Evolutionary conservation across 805 yeast species (phyloP).

Genomic region (Schizosaccharomyces japonicus): DNA sequence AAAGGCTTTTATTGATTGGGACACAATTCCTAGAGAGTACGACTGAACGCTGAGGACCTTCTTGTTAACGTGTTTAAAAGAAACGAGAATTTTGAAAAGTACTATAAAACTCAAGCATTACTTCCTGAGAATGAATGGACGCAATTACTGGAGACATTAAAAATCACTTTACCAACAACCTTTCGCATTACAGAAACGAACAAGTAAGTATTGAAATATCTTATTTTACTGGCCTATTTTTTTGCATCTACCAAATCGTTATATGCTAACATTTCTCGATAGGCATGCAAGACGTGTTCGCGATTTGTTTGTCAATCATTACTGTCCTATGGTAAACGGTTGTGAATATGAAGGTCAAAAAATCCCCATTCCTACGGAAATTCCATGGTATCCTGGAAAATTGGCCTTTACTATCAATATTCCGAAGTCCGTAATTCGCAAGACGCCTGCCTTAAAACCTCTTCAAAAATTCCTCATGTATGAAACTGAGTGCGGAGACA

Average conservation of each 20-base stretch:
- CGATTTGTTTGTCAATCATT: conserved; percentile 44
- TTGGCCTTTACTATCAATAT: conserved; percentile 87
- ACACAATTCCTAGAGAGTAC: no score
- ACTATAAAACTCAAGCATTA: neutral
- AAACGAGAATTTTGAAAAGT: conserved; percentile 1
- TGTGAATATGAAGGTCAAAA: conserved; percentile 47
- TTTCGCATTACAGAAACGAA: conserved; percentile 86
- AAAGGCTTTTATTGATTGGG: no score
- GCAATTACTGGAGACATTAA: conserved; percentile 50
- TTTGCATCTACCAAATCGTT: neutral
- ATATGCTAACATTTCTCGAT: no score
- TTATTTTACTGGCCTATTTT: neutral
- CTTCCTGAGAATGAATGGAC: conserved; percentile 41
- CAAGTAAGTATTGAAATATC: conserved; percentile 13
- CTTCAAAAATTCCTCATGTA: conserved; percentile 78
- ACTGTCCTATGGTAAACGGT: conserved; percentile 43
- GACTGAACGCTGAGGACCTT: no score
- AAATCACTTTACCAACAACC: conserved; percentile 65
- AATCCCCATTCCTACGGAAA: conserved; percentile 46
- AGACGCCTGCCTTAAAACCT: conserved; percentile 58
- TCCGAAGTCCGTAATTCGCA: conserved; percentile 73
- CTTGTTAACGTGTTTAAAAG: no score
- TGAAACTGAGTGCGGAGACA: conserved; percentile 91
- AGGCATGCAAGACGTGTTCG: conserved; percentile 57
- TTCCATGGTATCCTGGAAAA: conserved; percentile 73